A percentile compares a stretch with the other conserved stretches of the same genome.
Evolutionary conservation across 441 rosid species (phyloP).

Genomic region (Aleurites moluccanus): DNA sequence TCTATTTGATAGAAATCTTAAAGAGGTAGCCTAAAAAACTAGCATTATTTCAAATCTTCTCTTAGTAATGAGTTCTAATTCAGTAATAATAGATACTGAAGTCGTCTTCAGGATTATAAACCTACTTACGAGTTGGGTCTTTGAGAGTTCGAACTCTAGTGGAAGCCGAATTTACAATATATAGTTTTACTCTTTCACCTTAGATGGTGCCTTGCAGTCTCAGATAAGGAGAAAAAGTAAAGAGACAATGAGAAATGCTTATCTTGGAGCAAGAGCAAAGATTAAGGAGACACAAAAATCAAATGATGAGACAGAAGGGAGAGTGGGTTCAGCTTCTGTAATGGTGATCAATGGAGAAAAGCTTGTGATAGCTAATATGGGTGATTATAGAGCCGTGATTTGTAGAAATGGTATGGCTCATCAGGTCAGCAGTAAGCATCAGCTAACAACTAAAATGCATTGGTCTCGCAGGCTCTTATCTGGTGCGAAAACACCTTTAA

Average conservation of each 20-base stretch:
- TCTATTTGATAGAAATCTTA: slow-evolving; percentile 46
- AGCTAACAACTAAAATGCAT: slow-evolving; percentile 29
- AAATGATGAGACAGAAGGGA: slow-evolving; percentile 31
- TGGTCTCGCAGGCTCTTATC: slow-evolving; percentile 52
- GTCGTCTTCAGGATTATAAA: too few relatives aligned
- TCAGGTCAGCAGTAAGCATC: slow-evolving; percentile 41
- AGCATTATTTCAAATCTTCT: too few relatives aligned
- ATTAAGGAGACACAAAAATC: slow-evolving; percentile 38
- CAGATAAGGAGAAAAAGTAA: slow-evolving; percentile 49
- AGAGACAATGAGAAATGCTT: slow-evolving; percentile 58
- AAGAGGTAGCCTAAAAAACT: slow-evolving; percentile 35
- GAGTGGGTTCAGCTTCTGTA: slow-evolving; percentile 52
- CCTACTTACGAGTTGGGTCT: too few relatives aligned
- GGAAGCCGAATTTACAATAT: too few relatives aligned
- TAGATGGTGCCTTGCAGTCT: slow-evolving; percentile 32
- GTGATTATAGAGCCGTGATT: slow-evolving; percentile 58
- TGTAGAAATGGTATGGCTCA: slow-evolving; percentile 68
- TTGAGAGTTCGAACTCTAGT: too few relatives aligned
- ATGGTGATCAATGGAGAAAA: slow-evolving; percentile 68
- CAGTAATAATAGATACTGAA: too few relatives aligned
- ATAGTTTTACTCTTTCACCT: too few relatives aligned
- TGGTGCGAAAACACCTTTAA: slow-evolving; percentile 28
- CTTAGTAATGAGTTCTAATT: too few relatives aligned
- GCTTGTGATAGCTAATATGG: slow-evolving; percentile 64
- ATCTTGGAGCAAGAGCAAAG: slow-evolving; percentile 48